phyloP scores from a whole-genome alignment of 1,284 basidiomycete species.

The Apiotrichum domesticum region DNA sequence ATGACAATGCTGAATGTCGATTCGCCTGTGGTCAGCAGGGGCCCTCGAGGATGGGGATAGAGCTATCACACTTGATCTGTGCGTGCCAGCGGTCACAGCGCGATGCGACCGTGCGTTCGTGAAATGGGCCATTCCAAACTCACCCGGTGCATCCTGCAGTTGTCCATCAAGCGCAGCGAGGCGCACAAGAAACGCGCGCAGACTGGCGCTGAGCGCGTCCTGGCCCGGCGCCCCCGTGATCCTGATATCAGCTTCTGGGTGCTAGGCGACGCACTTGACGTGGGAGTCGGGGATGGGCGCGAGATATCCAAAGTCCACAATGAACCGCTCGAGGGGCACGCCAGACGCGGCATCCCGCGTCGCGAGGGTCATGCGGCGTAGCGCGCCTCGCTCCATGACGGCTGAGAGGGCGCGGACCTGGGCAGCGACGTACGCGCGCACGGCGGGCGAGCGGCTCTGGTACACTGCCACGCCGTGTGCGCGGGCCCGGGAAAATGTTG shows the following conservation, averaged over 20 bases:
- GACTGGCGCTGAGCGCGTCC: constrained; percentile 62
- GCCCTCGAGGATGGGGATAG: not conserved
- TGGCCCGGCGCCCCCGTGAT: constrained; percentile 21
- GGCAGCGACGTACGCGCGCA: constrained; percentile 62
- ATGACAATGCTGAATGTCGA: too few relatives aligned
- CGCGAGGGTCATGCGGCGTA: constrained; percentile 53
- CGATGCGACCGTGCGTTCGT: too few relatives aligned
- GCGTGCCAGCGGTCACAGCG: constrained; percentile 22
- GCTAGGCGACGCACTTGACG: too few relatives aligned
- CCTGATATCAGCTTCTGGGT: constrained; percentile 22
- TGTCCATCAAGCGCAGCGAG: constrained; percentile 73
- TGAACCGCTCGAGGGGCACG: constrained; percentile 58
- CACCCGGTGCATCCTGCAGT: constrained; percentile 51
- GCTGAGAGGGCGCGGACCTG: constrained; percentile 67
- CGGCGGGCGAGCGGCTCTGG: constrained; percentile 78
- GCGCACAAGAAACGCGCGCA: constrained; percentile 79
- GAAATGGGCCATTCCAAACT: too few relatives aligned
- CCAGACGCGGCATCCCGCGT: constrained; percentile 63
- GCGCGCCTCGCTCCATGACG: constrained; percentile 54
- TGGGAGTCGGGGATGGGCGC: constrained; percentile 52
- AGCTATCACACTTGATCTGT: constrained; percentile 13
- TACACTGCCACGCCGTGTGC: constrained; percentile 86
- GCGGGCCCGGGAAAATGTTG: constrained; percentile 75
- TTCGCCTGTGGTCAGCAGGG: too few relatives aligned
- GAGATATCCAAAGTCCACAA: constrained; percentile 55